Evolutionary conservation across 352 stramenopile genomes (phyloP).

Genomic region (Thraustochytrium striatum): DNA sequence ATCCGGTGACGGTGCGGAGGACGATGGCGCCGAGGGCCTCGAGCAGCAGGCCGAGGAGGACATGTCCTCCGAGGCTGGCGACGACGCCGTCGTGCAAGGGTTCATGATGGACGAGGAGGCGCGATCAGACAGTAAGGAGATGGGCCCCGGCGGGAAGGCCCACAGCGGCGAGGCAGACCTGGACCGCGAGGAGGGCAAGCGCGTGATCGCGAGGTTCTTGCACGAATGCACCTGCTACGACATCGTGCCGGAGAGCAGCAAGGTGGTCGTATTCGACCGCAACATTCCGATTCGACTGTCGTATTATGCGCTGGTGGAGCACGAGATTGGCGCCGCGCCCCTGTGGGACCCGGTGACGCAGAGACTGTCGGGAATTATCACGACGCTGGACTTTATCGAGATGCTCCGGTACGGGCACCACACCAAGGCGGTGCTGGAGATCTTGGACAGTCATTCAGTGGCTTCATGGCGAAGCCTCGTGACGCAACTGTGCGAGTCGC

Average conservation of each 20-base stretch:
- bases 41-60: not conserved
- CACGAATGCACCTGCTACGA: constrained; percentile 29
- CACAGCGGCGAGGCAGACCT: not conserved
- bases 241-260: constrained; percentile 12
- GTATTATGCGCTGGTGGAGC: constrained; percentile 78
- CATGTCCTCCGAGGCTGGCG: not conserved
- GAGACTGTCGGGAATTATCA: constrained; percentile 26
- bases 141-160: not conserved
- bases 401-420: constrained; percentile 40
- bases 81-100: not conserved
- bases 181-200: not conserved
- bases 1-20: not conserved
- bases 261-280: constrained; percentile 77
- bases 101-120: constrained; percentile 32
- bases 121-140: not conserved
- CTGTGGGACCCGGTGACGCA: constrained; percentile 65
- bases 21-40: not conserved
- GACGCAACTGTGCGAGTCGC: constrained; percentile 3
- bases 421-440: not conserved
- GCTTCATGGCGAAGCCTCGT: constrained; percentile 45
- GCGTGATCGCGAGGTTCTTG: constrained; percentile 49
- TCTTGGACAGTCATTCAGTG: constrained; percentile 27
- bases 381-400: constrained; percentile 44
- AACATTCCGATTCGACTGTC: constrained; percentile 80
- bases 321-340: constrained; percentile 78